Evolutionary conservation across 2,329 filamentous ascomycete genomes (phyloP), one percentile per base, ranked within the genome.

Genomic region (Escovopsis sp.): DNA sequence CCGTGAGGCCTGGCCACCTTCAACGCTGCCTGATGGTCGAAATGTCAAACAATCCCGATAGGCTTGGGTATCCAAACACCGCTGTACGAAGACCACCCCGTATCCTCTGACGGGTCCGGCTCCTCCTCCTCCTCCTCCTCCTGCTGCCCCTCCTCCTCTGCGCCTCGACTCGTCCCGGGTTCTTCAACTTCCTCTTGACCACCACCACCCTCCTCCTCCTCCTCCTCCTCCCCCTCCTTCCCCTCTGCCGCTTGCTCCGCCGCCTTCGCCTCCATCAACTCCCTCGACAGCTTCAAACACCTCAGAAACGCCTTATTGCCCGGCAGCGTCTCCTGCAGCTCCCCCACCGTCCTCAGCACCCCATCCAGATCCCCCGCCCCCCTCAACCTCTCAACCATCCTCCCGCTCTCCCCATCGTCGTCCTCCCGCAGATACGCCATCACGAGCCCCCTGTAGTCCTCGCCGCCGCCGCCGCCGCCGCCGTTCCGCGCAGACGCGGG

Each of bases 61-160:
- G 74, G 74, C 49, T 70, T 74, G 9, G 73, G 65, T 44, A 65
- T 67, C 74, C 74, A 79, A 2, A 60, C 53, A 7, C 70, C 71
- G 39, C 69, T 57, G 48, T 68, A 71, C 43, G 60, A 58, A 16
- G 61, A 59, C 74, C 74, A 78, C 13, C 57, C 59, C 39, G 48
- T 47, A 20, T 20, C 20, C 20, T 20, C 20, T 20, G 20, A 2
- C 20, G 20, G 20, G 35, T 50, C 48, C 24, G 48, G 43, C 35
- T 53, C 51, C 5, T 24, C 14, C 7, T 10, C 25, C 37, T 31
- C 27, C 31, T 30, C n/a, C 16, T 33, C 25, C 36, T 31, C 15
- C 33, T 20, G 34, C 35, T 20, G 12, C n/a, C 16, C 16, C 32
- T 24, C 31, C 34, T 13, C 30, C 7, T 44, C 46, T 31, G 43